Conservation (phyloP, 2,329 filamentous ascomycete species). For the Botryosphaeria dothidea region DNA sequence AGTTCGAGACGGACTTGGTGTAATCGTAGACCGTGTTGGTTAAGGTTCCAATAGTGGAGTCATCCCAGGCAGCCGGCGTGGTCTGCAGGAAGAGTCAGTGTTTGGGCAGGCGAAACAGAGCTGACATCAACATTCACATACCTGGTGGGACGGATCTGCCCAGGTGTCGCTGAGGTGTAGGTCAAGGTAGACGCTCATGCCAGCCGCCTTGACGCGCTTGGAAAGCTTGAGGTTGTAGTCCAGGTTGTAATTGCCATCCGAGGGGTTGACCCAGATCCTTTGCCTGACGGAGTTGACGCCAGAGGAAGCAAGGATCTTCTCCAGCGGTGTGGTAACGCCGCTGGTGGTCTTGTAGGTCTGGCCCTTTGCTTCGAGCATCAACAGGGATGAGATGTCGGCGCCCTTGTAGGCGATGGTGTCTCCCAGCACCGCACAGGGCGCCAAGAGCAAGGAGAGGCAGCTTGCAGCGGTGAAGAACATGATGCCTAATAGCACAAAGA, state of each 20-base stretch:
- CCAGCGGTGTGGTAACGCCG: conserved; percentile 57
- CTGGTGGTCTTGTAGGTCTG: conserved; percentile 60
- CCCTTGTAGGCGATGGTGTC: conserved; percentile 59
- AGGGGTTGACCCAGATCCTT: conserved; percentile 63
- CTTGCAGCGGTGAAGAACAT: neutral
- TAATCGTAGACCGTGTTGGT: conserved; percentile 68
- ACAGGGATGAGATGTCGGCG: conserved; percentile 69
- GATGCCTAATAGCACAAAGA: neutral
- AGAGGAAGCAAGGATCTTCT: conserved; percentile 61
- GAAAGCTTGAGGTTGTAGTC: conserved; percentile 70
- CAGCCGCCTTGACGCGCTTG: conserved; percentile 62
- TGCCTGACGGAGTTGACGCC: conserved; percentile 72
- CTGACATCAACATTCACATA: conserved; percentile 27
- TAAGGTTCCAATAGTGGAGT: conserved; percentile 58
- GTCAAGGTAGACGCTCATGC: conserved; percentile 63
- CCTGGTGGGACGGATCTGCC: conserved; percentile 67
- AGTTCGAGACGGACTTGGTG: conserved; percentile 62
- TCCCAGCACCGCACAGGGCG: conserved; percentile 1
- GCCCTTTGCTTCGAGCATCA: conserved; percentile 63
- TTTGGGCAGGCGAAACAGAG: neutral
- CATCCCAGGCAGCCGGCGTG: conserved; percentile 64
- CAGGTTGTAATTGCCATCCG: conserved; percentile 66
- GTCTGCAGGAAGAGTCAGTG: conserved; percentile 24
- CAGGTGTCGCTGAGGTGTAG: conserved; percentile 70
- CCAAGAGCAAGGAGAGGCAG: neutral